Percentiles rank a stretch among this genome's conserved stretches.
These are phyloP conservation scores for Scenedesmus sp. DNA, from an alignment of 163 green algal genomes.

Conservation along the genomic window DNA sequence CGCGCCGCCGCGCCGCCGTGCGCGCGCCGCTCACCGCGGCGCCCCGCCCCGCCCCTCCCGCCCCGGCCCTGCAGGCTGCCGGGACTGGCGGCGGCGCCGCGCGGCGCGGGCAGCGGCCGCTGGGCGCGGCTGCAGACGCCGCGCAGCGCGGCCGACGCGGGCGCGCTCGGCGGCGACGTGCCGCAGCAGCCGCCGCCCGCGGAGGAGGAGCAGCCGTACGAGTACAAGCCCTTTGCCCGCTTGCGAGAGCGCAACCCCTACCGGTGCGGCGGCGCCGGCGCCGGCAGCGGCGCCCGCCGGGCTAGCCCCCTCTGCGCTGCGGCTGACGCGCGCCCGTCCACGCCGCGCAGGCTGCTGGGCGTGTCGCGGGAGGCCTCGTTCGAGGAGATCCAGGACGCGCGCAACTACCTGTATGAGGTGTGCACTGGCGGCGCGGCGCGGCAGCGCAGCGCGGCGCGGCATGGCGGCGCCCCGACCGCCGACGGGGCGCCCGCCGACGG, in stretches of 20 bases:
- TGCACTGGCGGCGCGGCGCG: background rate
- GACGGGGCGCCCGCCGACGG: too few species aligned
- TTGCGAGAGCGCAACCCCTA: constrained; percentile 78
- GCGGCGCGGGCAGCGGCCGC: background rate
- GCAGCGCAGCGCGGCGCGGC: too few species aligned
- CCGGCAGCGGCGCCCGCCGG: background rate
- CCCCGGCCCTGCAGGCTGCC: background rate
- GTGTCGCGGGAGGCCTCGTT: constrained; percentile 72
- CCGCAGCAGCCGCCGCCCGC: too few species aligned
- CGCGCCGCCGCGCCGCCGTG: background rate
- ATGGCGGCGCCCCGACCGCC: too few species aligned
- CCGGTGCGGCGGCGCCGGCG: constrained; percentile 54
- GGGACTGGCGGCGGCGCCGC: background rate
- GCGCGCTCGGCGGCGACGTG: constrained; percentile 36
- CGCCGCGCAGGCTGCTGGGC: constrained; percentile 70
- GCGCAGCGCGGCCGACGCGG: constrained; percentile 43
- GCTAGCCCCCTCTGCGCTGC: background rate
- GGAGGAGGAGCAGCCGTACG: constrained; percentile 30
- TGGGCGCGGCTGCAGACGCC: constrained; percentile 13
- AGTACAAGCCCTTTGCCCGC: constrained; percentile 72
- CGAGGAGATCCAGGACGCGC: constrained; percentile 82
- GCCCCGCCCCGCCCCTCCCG: background rate
- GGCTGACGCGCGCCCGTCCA: background rate
- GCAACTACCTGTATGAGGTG: constrained; percentile 80
- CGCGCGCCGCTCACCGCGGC: background rate